A percentile compares a stretch with the other conserved stretches of the same genome.
phyloP scores from a whole-genome alignment of 108 stramenopile species.

The Stephanodiscus triporus region DNA sequence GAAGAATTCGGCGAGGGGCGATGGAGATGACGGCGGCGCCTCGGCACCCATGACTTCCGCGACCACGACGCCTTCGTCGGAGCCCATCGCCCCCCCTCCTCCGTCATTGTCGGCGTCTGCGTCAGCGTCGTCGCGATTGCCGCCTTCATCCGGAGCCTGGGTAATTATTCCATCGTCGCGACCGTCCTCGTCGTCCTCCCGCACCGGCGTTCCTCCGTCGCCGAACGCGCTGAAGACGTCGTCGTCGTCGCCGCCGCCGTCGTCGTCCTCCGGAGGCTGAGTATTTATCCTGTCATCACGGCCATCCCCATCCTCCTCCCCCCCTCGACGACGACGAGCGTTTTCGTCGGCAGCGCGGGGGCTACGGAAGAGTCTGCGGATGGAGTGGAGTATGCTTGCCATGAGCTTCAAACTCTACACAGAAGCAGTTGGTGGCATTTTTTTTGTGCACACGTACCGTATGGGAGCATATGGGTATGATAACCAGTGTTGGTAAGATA shows the following conservation, averaged over 20 bases:
- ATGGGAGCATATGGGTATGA: no score
- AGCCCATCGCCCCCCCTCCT: no score
- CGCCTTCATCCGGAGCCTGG: slow-evolving; percentile 5
- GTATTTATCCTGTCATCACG: not conserved
- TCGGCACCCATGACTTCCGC: no score
- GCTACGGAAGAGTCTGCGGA: no score
- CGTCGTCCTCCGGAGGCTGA: not conserved
- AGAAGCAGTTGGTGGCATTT: no score
- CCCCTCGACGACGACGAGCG: not conserved
- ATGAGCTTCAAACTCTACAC: no score
- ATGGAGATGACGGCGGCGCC: no score
- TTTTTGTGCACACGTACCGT: no score
- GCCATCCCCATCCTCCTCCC: not conserved
- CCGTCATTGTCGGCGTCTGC: not conserved
- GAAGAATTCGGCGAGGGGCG: no score
- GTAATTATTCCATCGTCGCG: not conserved
- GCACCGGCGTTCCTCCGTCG: not conserved
- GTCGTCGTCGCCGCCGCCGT: slow-evolving; percentile 7
- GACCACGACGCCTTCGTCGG: no score
- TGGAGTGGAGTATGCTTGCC: no score
- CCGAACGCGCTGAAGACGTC: slow-evolving; percentile 29
- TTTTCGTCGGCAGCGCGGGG: not conserved
- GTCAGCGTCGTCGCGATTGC: not conserved
- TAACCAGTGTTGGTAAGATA: no score
- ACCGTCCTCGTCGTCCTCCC: not conserved